Conservation (phyloP, 2,329 filamentous ascomycete genomes). For the Thielaviopsis musarum region DNA sequence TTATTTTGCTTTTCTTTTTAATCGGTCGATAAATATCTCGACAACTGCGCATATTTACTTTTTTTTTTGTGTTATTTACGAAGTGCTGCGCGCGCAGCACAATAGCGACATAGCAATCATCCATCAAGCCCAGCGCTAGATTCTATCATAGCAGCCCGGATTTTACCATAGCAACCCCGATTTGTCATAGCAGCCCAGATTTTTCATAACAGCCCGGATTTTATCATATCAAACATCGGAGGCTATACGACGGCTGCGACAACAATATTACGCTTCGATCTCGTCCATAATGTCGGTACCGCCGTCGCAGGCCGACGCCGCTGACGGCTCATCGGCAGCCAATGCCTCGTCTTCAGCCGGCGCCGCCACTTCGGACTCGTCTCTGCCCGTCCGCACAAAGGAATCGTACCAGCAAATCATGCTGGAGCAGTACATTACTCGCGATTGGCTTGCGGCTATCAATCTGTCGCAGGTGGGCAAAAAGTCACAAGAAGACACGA, state of each 20-base stretch:
- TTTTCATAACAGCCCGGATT: no score
- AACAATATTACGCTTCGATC: not conserved
- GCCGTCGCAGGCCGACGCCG: not conserved
- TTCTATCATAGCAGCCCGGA: not conserved
- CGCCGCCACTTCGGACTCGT: slow-evolving; percentile 15
- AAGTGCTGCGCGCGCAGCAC: not conserved
- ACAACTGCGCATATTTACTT: not conserved
- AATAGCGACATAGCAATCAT: not conserved
- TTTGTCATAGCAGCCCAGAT: no score
- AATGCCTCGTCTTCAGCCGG: slow-evolving; percentile 19
- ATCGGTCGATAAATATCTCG: not conserved
- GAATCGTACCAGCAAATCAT: slow-evolving; percentile 36
- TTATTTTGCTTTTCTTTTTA: not conserved
- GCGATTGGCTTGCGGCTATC: slow-evolving; percentile 37
- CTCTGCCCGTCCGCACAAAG: slow-evolving; percentile 33
- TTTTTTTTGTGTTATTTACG: not conserved
- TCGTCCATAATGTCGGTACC: slow-evolving; percentile 11
- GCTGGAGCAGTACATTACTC: slow-evolving; percentile 36
- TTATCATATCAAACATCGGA: no score
- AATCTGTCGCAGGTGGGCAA: slow-evolving; percentile 34
- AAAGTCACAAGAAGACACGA: slow-evolving; percentile 38
- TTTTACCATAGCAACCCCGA: no score
- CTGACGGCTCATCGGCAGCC: not conserved
- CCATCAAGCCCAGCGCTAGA: not conserved
- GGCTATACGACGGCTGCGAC: slow-evolving; percentile 14